Base-by-base conservation (phyloP, 129 eudicot genomes). In the Silybum marianum region DNA sequence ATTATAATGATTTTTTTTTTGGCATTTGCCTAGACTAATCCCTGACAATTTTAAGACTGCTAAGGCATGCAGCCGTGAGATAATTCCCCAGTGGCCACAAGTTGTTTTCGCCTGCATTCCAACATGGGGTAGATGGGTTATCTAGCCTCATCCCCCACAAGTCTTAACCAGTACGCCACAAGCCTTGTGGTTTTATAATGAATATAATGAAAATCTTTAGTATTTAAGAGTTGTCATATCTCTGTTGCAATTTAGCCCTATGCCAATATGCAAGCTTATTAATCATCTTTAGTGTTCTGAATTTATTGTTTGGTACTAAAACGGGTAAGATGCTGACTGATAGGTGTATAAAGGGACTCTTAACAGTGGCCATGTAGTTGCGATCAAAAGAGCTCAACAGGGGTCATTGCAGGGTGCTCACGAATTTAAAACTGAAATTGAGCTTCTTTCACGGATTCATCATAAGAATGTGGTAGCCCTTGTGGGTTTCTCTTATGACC, bases 401-500 rank as follows among this genome's bases (percentile, higher is more conserved):
- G 98, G 97, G 75, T 92, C 98, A 72, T 73, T 92, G 87, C 98
- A 92, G 78, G 98, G 97, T 60, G 92, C 87, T 39, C 77, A 5
- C 13, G 97, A 95, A 84, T 95, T 95, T 36, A 95, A 92, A 85
- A 90, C 92, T 0, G 97, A 95, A 88, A 95, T 92, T 46, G 98
- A 95, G 85, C 86, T 90, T 54, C 74, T 95, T 74, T 92, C 98
- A 11, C 85, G 97, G 83, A 90, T 95, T 85, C 97, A 92, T 83
- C 97, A 95, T 81, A 92, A 85, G 78, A 95, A 95, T 62, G 91
- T 95, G 34, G 96, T 92, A 63, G 84, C 88, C 81, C 98, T 95
- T n/a, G 92, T 92, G 24, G 98, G 98, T n/a, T 95, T 95, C 86
- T 95, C 97, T 84, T 95, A 86, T 30, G 97, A 89, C 62, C 89